These are phyloP conservation scores for Tetradesmus obliquus DNA, from an alignment of 139 green algal genomes.

Conservation along the genomic window DNA sequence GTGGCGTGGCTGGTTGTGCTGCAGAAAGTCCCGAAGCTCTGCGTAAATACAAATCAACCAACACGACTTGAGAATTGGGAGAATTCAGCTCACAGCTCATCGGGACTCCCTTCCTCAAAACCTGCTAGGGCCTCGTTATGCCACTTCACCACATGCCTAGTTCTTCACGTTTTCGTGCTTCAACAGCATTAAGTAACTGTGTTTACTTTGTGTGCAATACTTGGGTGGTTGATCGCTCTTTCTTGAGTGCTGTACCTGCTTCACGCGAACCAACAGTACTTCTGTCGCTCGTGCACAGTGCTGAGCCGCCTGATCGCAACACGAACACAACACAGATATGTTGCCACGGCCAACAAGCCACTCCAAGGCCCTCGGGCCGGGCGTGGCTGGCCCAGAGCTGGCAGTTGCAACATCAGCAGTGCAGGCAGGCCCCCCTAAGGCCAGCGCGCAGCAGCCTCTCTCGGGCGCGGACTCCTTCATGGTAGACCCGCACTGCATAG, in stretches of 20 bases:
- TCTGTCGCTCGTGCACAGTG: not conserved
- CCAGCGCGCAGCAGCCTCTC: constrained; percentile 59
- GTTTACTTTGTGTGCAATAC: too few species aligned
- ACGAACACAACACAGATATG: constrained; percentile 56
- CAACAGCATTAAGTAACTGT: not conserved
- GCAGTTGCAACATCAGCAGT: constrained; percentile 62
- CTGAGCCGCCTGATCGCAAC: not conserved
- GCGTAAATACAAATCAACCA: too few species aligned
- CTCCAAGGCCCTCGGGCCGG: constrained; percentile 78
- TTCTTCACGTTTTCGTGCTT: too few species aligned
- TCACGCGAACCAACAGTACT: not conserved
- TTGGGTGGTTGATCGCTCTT: not conserved
- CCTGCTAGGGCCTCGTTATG: constrained; percentile 1
- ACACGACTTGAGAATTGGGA: too few species aligned
- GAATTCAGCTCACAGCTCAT: not conserved
- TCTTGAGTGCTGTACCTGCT: not conserved
- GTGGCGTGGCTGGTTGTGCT: not conserved
- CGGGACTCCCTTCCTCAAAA: not conserved
- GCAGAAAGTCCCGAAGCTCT: not conserved
- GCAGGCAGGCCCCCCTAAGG: constrained; percentile 51
- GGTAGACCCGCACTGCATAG: constrained; percentile 75
- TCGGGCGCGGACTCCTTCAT: constrained; percentile 75
- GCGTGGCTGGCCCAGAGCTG: constrained; percentile 77
- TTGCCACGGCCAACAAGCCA: constrained; percentile 69
- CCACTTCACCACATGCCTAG: not conserved